A percentile compares a stretch with the other conserved stretches of the same genome.
phyloP scores from a whole-genome alignment of 2,329 filamentous ascomycete genomes.

The Diaporthe capsici region DNA sequence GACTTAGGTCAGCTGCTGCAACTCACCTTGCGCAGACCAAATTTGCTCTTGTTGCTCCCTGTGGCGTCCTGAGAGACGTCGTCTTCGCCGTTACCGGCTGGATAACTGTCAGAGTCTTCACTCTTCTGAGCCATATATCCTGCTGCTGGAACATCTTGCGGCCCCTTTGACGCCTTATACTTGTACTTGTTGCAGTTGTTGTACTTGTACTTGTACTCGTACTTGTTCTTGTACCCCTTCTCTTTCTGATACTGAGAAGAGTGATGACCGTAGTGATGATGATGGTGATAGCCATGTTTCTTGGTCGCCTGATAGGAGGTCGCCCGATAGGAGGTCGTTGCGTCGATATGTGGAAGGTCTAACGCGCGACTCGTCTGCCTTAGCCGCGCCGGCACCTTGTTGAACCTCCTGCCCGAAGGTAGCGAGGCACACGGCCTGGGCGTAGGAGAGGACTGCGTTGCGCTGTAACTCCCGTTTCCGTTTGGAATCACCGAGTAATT shows the following conservation, averaged over 20 bases:
- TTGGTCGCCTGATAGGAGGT: conserved; percentile 39
- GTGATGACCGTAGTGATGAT: conserved; percentile 35
- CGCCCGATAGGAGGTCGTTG: conserved; percentile 44
- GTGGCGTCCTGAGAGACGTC: background rate
- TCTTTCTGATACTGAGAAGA: conserved; percentile 32
- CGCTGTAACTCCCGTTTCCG: conserved; percentile 58
- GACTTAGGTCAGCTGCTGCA: background rate
- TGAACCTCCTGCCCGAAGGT: conserved; percentile 46
- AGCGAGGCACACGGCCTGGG: conserved; percentile 57
- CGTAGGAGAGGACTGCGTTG: conserved; percentile 59
- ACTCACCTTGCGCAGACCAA: conserved; percentile 33
- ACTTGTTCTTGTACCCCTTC: conserved; percentile 46
- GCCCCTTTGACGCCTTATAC: background rate
- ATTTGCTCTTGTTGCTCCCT: background rate
- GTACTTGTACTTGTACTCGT: conserved; percentile 45
- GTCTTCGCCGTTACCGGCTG: background rate
- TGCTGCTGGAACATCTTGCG: background rate
- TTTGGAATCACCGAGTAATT: conserved; percentile 64
- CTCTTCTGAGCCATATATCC: background rate
- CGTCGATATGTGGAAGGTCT: conserved; percentile 60
- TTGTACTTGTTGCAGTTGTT: conserved; percentile 30
- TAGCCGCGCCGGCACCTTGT: conserved; percentile 51
- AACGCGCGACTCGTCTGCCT: conserved; percentile 63
- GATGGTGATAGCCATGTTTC: conserved; percentile 47
- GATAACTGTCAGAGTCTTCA: background rate